Conservation (phyloP, 1,139 yeast genomes). For the Saccharomyces pastorianus region DNA sequence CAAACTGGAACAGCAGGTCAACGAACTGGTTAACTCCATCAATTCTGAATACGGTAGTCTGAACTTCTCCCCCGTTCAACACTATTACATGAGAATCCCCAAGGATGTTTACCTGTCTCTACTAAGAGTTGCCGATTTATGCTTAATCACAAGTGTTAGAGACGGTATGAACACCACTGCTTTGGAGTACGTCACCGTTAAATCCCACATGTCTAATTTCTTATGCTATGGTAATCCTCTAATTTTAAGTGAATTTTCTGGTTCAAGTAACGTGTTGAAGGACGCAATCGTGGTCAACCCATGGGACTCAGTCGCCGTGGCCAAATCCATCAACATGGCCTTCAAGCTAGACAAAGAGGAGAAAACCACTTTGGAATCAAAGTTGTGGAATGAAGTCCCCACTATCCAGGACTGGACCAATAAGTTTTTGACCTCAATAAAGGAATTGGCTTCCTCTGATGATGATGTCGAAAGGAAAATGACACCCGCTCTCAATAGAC, state of each 20-base stretch:
- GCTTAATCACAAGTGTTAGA: slow-evolving; percentile 80
- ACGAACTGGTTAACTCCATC: slow-evolving; percentile 69
- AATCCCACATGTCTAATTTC: slow-evolving; percentile 42
- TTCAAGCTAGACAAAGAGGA: slow-evolving; percentile 43
- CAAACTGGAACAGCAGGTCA: slow-evolving; percentile 65
- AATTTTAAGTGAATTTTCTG: slow-evolving; percentile 85
- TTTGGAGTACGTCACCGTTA: slow-evolving; percentile 83
- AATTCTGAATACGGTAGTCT: slow-evolving; percentile 78
- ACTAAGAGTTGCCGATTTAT: slow-evolving; percentile 80
- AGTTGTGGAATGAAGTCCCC: slow-evolving; percentile 56
- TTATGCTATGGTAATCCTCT: slow-evolving; percentile 52
- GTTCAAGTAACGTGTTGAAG: slow-evolving; percentile 70
- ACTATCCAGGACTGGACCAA: slow-evolving; percentile 81
- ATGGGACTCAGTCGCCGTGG: slow-evolving; percentile 92
- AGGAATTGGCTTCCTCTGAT: slow-evolving; percentile 5
- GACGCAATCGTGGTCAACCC: slow-evolving; percentile 89
- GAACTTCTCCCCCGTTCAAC: slow-evolving; percentile 77
- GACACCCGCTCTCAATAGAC: slow-evolving; percentile 82
- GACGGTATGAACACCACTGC: slow-evolving; percentile 98
- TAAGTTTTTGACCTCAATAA: slow-evolving; percentile 39
- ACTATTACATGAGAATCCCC: slow-evolving; percentile 82
- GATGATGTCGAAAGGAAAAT: slow-evolving; percentile 33
- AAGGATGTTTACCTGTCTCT: slow-evolving; percentile 85
- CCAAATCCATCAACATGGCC: slow-evolving; percentile 70
- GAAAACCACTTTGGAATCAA: slow-evolving; percentile 40